A percentile compares a stretch with the other conserved stretches of the same genome.
phyloP scores from a whole-genome alignment of 2,329 filamentous ascomycete genomes.

The Fusarium aywerte region DNA sequence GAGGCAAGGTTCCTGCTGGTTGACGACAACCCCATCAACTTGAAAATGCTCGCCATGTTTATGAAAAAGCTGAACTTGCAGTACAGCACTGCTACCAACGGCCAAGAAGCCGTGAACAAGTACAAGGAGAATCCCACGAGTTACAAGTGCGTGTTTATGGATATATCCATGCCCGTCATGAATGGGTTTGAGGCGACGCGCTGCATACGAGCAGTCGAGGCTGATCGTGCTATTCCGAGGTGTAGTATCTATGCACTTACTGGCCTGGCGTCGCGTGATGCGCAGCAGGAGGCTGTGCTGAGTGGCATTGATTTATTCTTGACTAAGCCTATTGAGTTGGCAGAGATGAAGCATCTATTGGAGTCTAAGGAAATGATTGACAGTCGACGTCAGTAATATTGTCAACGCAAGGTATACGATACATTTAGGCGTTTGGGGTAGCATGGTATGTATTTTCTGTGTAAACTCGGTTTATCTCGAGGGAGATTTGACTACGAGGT shows the following conservation, averaged over 20 bases:
- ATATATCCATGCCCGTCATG: constrained; percentile 5
- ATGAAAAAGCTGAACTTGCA: constrained; percentile 1
- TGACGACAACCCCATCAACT: constrained; percentile 3
- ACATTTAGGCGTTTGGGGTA: no score
- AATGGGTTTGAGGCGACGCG: constrained; percentile 10
- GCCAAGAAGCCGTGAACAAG: neutral
- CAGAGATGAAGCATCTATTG: neutral
- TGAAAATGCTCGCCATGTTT: constrained; percentile 7
- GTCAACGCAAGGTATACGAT: no score
- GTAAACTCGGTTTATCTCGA: no score
- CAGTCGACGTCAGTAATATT: neutral
- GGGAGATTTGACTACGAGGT: no score
- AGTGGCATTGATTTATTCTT: constrained; percentile 13
- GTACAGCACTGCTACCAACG: neutral
- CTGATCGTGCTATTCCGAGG: neutral
- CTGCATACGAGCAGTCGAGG: neutral
- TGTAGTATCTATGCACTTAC: constrained; percentile 7
- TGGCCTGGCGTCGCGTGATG: neutral
- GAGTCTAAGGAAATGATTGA: neutral
- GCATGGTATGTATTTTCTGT: no score
- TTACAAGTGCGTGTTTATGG: constrained; percentile 2
- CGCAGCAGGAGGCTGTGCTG: neutral
- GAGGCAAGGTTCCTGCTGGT: neutral
- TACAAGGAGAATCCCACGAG: neutral
- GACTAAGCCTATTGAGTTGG: neutral